Conservation (phyloP, 305 asterid species). For the Plantago lanceolata region DNA sequence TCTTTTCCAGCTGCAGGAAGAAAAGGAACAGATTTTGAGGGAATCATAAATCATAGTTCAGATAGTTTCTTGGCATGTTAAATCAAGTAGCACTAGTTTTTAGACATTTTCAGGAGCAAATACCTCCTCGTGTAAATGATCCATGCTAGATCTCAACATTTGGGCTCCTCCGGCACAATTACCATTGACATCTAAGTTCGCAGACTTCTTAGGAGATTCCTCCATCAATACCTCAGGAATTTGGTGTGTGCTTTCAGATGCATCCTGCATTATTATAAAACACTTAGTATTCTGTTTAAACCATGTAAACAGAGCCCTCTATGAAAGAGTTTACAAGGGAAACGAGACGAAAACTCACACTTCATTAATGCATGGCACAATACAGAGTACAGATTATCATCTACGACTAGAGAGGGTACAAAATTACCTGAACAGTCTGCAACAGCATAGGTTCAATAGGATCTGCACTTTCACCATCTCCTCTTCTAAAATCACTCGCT, state of each 20-base stretch:
- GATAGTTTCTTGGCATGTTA: constrained; percentile 6
- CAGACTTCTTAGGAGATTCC: constrained; percentile 33
- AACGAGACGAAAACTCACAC: neutral
- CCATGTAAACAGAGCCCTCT: neutral
- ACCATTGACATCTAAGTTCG: constrained; percentile 29
- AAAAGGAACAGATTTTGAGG: constrained; percentile 3
- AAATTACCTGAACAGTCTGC: constrained; percentile 38
- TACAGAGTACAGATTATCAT: neutral
- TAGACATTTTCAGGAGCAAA: constrained; percentile 12
- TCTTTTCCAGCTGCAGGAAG: constrained; percentile 75
- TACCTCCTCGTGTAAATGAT: constrained; percentile 89
- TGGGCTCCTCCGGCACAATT: constrained; percentile 35
- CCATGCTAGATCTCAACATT: constrained; percentile 70
- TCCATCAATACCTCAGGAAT: constrained; percentile 26
- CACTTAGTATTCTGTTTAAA: constrained; percentile 8
- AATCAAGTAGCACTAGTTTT: constrained; percentile 5
- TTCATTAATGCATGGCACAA: neutral
- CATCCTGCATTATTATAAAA: constrained; percentile 34
- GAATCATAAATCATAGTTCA: constrained; percentile 1
- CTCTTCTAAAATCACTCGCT: constrained; percentile 21
- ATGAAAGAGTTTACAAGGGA: too few species aligned
- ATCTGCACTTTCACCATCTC: constrained; percentile 29
- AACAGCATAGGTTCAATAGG: constrained; percentile 25
- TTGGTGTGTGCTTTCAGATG: constrained; percentile 20
- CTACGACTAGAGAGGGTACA: constrained; percentile 3